Evolutionary conservation across 352 stramenopile species (phyloP), one percentile per base, ranked within the genome.

Genomic region (Phytopythium oedochilum): DNA sequence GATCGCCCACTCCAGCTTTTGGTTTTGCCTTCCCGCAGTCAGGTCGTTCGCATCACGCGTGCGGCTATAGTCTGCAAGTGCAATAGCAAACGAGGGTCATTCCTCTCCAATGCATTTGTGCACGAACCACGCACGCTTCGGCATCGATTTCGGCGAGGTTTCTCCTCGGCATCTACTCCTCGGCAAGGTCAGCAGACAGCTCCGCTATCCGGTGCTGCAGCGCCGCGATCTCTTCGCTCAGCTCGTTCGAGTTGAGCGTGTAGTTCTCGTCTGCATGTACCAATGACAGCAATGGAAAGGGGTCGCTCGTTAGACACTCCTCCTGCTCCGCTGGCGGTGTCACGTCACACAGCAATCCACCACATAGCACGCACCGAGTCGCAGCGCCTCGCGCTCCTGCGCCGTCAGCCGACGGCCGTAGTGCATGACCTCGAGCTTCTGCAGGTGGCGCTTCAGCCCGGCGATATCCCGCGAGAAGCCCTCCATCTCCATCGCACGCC

Each of bases 401-500:
- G 54, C 53, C n/a, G 66, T 71, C 5, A 83, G 57, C 4, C 68
- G 64, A 18, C 62, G 66, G 36, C 78, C 80, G 34, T 91, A 91
- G 14, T 87, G 68, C 54, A 83, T 72, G 23, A 82, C 70, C 49
- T 93, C 83, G 20, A 93, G 64, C 38, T 86, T 84, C 55, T 90
- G 77, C 18, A 89, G 57, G 59, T 92, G 71, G 2, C 77, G 63
- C 61, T 83, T 88, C 31, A 91, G 58, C 28, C 64, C 64, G 1
- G 71, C 66, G 22, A 93, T 57, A 40, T 92, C 83, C 7, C 81
- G 61, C 18, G 77, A 86, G 57, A 93, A 94, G 0, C 82, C 84
- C 44, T 94, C 84, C 80, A 92, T 91, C 54, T 94, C 84, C 79
- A 94, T 86, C 2, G 78, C 70, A 12, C 84, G 71, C 18, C 84